Base-by-base conservation (phyloP, 140 eudicot genomes). In the Ambrosia hybrid region DNA sequence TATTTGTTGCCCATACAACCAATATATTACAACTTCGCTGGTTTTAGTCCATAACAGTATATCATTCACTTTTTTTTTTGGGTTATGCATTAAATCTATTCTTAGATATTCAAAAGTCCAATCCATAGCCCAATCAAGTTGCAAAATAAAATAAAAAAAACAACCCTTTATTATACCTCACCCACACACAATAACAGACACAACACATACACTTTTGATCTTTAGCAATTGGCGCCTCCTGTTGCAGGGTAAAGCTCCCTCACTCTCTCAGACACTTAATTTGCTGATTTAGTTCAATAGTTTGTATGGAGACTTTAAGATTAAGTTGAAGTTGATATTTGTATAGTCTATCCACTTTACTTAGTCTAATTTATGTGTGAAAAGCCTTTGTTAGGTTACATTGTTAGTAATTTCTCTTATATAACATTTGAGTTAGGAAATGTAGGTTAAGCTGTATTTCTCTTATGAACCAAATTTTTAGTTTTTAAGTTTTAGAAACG, bases 231-330 rank as follows among this genome's bases (percentile, higher is more conserved):
- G 77, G 77, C 51, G 77, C 70, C 71, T 63, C 78, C 55, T 63
- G 72, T 56, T 67, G 73, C 73, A 69, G 17, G 60, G 81, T 76
- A 76, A n/a, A 76, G 76, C 71, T 69, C 51, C 59, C 48, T 76
- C 53, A 38, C 65, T 16, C 48, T 9, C n/a, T n/a, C n/a, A n/a
- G n/a, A n/a, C n/a, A n/a, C 56, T 11, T 7, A 17, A 36, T 76
- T 2, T 76, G 61, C 59, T 16, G 10, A 73, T 49, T 74, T 38
- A 51, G 65, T 37, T 63, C 5, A 63, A 16, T 21, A 6, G 58
- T 30, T 51, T 64, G 11, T 63, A 4, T 9, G 37, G 48, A 64
- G 45, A 51, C 1, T 48, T 61, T 0, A 36, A 49, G 10, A 36
- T 49, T 49, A 14, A 2, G 60, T 13, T 46, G 76, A 45, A 33